Conservation (phyloP, 164 flowering plant genomes). For the Pachysandra terminalis region DNA sequence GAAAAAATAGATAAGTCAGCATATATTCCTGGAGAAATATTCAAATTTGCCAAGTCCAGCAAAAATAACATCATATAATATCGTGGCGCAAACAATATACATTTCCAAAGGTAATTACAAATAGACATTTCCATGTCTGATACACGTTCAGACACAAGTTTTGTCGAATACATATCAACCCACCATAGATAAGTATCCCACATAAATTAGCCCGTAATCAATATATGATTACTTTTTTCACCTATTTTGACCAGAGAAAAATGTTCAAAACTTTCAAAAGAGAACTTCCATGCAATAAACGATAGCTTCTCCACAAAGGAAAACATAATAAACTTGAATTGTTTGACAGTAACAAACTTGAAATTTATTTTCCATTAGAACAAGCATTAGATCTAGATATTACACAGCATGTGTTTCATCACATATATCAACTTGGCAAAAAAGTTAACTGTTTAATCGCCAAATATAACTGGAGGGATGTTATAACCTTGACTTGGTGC, state of each 20-base stretch:
- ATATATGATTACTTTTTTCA: background rate
- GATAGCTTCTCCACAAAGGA: background rate
- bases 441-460: too few relatives aligned
- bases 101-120: too few relatives aligned
- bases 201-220: background rate
- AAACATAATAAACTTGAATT: too few relatives aligned
- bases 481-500: slow-evolving; percentile 69
- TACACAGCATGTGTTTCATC: background rate
- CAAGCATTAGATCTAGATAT: background rate
- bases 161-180: too few relatives aligned
- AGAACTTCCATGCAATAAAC: too few relatives aligned
- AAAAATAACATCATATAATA: too few relatives aligned
- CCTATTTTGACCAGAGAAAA: too few relatives aligned
- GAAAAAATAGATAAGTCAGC: slow-evolving; percentile 3
- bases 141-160: too few relatives aligned
- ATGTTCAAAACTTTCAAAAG: too few relatives aligned
- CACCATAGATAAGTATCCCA: background rate
- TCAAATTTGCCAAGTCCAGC: background rate
- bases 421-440: too few relatives aligned
- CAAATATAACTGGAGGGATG: background rate
- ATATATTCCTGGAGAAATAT: background rate
- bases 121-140: too few relatives aligned
- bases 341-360: background rate
- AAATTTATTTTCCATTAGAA: background rate
- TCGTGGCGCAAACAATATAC: too few relatives aligned